Evolutionary conservation across 129 eudicot species (phyloP), one percentile per base, ranked within the genome.

Genomic region (Artemisia annua): DNA sequence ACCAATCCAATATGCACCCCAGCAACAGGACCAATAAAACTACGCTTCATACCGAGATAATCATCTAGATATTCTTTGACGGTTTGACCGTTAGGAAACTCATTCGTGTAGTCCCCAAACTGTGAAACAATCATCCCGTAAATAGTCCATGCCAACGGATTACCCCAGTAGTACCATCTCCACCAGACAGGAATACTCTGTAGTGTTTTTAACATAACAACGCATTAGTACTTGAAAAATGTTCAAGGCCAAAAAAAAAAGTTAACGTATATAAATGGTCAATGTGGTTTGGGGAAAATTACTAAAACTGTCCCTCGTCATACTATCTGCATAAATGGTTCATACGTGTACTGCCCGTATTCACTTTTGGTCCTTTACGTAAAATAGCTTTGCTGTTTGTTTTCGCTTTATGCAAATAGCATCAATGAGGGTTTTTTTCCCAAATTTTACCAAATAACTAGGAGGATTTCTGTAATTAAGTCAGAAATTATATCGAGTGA

Each of bases 81-180:
- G 0, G 67, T 48, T 52, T 39, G 44, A n/a, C 52, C 62, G 4
- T 65, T 44, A 11, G 17, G 2, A 39, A 83, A 62, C 20, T 0
- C 3, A 24, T 48, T 16, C 15, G 55, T 52, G 17, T 48, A 48
- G 30, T 83, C 87, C 43, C 87, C 87, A 24, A 73, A 83, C 43
- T 86, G 90, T 10, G 90, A 85, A 35, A 58, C 86, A 19, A 72
- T 68, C 76, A 85, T 4, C 7, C 89, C 89, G 39, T 81, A 78
- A 12, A 85, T 24, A 9, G 89, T 85, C 89, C 89, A 85, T 2
- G 86, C 81, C 16, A 79, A 12, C 2, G 89, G 89, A 44, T 78
- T 70, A 11, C 73, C 64, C 81, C 83, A 85, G 48, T 79, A 85
- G 72, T 53, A 79, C 89, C 89, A 85, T 67, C 81, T 79, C 86